Evolutionary conservation across 2,329 filamentous ascomycete genomes (phyloP), one percentile per base, ranked within the genome.

Genomic region (Talaromyces sp.): DNA sequence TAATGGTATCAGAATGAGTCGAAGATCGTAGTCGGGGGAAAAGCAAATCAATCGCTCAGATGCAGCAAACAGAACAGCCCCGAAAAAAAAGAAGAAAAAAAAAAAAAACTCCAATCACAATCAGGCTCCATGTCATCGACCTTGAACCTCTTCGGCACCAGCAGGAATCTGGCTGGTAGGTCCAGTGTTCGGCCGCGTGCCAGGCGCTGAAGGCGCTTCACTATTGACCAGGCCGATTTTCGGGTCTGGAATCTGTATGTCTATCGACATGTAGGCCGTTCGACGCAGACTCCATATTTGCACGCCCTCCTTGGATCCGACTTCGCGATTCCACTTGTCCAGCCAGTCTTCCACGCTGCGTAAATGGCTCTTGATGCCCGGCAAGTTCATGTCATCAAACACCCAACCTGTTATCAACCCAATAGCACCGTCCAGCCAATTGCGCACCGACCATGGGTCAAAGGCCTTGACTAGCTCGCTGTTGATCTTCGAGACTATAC

Each of bases 391-490:
- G 72, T 98, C 93, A 62, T 99, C 95, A 92, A 92, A 98, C 36
- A 98, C 70, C 91, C 93, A 99, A 25, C 93, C 91, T 0, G 95
- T 98, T 36, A 92, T 76, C 4, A 96, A 80, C 1, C 93, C 92
- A 67, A 98, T 73, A 11, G 91, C 73, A 13, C 86, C 85, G 74
- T 99, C 95, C 0, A 96, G 66, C 70, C 93, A 86, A 67, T 96
- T 96, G 57, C 91, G 82, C 68, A 85, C 78, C 59, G 83, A 86
- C 73, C 88, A 93, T 0, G 95, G 93, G 69, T 89, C 86, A 73
- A 96, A 97, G 0, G 89, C 88, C n/a, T 83, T 83, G 44, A 89
- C 79, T 17, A 98, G 78, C 65, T 91, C 87, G 13, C 84, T 78
- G 71, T 99, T 99, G 59, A 98, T 82, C 69, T 88, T 90, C 62